Conservation (phyloP, 495 filamentous ascomycete genomes). For the Pseudoneurospora amorphoporcata region DNA sequence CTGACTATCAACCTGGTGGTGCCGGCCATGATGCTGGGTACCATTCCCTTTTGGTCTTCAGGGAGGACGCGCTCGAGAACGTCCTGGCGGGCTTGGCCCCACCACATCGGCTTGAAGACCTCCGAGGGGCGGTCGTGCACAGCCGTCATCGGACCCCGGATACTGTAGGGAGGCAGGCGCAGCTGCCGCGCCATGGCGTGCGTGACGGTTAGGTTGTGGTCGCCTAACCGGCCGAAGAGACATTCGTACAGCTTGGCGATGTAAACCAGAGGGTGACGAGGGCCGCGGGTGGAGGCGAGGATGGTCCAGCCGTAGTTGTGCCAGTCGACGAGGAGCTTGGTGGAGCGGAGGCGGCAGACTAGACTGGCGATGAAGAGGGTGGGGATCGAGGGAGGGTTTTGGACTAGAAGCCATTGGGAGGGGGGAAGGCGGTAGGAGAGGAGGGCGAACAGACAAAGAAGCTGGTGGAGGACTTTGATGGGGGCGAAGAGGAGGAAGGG, state of each 20-base stretch:
- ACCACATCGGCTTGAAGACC: constrained; percentile 63
- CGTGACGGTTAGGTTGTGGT: constrained; percentile 77
- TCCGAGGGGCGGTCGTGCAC: constrained; percentile 82
- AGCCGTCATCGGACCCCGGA: constrained; percentile 53
- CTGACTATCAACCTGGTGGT: constrained; percentile 63
- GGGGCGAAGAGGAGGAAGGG: constrained; percentile 69
- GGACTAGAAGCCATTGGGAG: constrained; percentile 71
- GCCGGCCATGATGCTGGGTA: constrained; percentile 44
- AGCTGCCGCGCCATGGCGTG: constrained; percentile 74
- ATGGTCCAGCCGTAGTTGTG: constrained; percentile 99
- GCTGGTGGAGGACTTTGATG: constrained; percentile 77
- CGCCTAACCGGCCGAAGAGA: constrained; percentile 54
- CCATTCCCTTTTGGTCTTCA: constrained; percentile 39
- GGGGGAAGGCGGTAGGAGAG: constrained; percentile 65
- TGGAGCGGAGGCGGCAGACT: constrained; percentile 68
- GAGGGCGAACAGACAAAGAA: constrained; percentile 54
- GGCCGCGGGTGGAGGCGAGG: constrained; percentile 56
- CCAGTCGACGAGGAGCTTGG: constrained; percentile 86
- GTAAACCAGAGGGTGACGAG: constrained; percentile 63
- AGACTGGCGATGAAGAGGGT: constrained; percentile 66
- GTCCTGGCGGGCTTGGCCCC: constrained; percentile 32
- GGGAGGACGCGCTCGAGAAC: constrained; percentile 52
- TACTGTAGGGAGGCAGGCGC: constrained; percentile 45
- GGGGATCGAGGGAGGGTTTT: constrained; percentile 95
- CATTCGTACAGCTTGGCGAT: constrained; percentile 70